Base-by-base conservation (phyloP, 106 monocot species). In the Allium fistulosum region DNA sequence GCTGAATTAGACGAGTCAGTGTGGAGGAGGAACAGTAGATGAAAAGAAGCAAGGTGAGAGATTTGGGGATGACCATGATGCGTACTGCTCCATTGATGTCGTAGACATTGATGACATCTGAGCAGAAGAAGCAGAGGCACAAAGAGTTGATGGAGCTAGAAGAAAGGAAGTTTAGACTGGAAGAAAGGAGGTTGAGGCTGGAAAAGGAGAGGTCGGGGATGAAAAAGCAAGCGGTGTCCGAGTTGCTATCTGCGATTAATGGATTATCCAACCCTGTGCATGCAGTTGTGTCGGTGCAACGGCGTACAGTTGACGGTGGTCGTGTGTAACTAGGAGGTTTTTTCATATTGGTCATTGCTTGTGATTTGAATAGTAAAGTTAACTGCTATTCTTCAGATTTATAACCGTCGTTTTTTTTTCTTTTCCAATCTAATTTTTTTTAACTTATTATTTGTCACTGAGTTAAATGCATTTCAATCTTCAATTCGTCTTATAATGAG, bases 81-180 rank as follows among this genome's bases (percentile, higher is more conserved):
- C 75, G 81, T 26, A 79, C 85, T 13, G 90, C 91, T 62, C 79
- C 83, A 45, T 77, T 85, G 65, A 72, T 95, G 17, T 76, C 90
- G 16, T 79, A 75, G 52, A 72, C 94, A 15, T 49, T 95, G 63
- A 68, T 85, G 68, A 77, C 85, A 0, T 91, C 87, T 69, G 91
- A 95, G 77, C 90, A 95, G 72, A 82, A 79, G 81, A 63, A 91
- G 66, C 80, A 71, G 76, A 79, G 91, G 15, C 94, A 95, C 83
- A 84, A 81, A 6, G 87, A 91, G 11, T 51, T 88, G 58, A 52
- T 91, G 66, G 83, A 85, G 71, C 72, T 95, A 48, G 85, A 95
- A 78, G 90, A 90, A 79, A 65, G 94, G 57, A 78, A 85, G 49
- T 70, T 95, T 2, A 82, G 46, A n/a, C n/a, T n/a, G n/a, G n/a